phyloP scores from a whole-genome alignment of 2,329 filamentous ascomycete species.

The Chaetomiaceae sp. region DNA sequence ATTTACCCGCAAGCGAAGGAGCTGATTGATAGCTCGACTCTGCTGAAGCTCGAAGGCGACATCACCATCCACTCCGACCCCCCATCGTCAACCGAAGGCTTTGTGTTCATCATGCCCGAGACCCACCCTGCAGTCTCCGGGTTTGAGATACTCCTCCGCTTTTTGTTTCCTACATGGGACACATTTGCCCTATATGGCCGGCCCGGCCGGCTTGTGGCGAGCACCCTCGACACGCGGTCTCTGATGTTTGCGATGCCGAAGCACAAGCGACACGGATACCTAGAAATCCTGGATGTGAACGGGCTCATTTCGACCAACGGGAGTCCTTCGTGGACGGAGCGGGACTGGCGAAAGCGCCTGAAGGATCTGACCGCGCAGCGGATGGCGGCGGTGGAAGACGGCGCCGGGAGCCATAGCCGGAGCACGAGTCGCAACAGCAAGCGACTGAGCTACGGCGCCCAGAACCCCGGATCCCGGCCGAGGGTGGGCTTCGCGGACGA shows the following conservation, averaged over 20 bases:
- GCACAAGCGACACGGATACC: conserved; percentile 78
- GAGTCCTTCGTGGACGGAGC: conserved; percentile 72
- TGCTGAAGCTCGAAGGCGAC: conserved; percentile 88
- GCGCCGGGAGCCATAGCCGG: conserved; percentile 39
- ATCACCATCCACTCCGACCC: conserved; percentile 81
- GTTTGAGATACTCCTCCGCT: conserved; percentile 91
- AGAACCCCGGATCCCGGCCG: conserved; percentile 31
- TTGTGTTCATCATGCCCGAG: conserved; percentile 98
- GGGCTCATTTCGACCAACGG: conserved; percentile 71
- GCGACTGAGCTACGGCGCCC: conserved; percentile 47
- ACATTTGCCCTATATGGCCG: conserved; percentile 88
- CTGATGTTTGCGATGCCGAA: conserved; percentile 98
- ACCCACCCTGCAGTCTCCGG: conserved; percentile 84
- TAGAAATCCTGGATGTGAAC: conserved; percentile 82
- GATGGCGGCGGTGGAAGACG: conserved; percentile 60
- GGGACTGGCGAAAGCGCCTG: conserved; percentile 81
- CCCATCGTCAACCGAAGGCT: conserved; percentile 76
- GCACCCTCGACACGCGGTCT: conserved; percentile 77
- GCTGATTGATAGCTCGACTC: conserved; percentile 86
- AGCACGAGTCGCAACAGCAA: conserved; percentile 54
- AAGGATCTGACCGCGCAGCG: conserved; percentile 81
- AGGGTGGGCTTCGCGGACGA: conserved; percentile 56
- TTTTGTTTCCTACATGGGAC: conserved; percentile 90
- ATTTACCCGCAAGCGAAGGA: conserved; percentile 94
- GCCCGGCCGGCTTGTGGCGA: conserved; percentile 78